Evolutionary conservation across 1,284 basidiomycete genomes (phyloP), one percentile per base, ranked within the genome.

Genomic region (Boletus sp.): DNA sequence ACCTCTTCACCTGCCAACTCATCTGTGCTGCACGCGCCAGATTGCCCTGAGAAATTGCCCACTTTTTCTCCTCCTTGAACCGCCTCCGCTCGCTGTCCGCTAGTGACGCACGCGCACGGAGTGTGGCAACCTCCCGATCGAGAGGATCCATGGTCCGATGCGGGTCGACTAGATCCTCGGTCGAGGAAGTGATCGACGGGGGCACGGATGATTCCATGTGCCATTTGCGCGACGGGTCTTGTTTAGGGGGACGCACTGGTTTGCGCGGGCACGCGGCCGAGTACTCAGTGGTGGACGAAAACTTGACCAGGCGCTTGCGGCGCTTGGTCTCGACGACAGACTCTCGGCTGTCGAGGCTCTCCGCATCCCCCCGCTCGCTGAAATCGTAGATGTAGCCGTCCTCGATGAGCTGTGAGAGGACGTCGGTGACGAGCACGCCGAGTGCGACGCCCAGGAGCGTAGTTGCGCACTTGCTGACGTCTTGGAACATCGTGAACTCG

Each of bases 61-160:
- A 91, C 64, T 90, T 88, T 58, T 80, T 76, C 66, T 91, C 88
- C 66, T 91, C 88, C 69, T 82, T 86, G 69, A 82, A 88, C 47
- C 87, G 74, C 39, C 88, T 75, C 27, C 85, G 79, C 66, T 91
- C 87, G 52, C 81, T 88, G 56, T 89, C 88, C 19, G 88, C 88
- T 48, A 88, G 68, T 19, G 84, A 83, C 16, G 88, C 88, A 30
- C 84, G 77, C 36, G 85, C 80, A 43, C 87, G 77, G 23, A 91
- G 73, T 13, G 78, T 72, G 19, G 82, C 81, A 16, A 89, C 75
- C 57, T 88, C 84, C 26, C 82, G 78, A 60, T 88, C 84, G 35
- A 79, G 65, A 10, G 79, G 80, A n/a, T 78, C 76, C 74, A 84
- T 76, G 26, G 71, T 64, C 22, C 77, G 72, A 41, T 73, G 72